A percentile compares a stretch with the other conserved stretches of the same genome.
Conservation (phyloP, 1,284 basidiomycete species). For the Tilletia indica region DNA sequence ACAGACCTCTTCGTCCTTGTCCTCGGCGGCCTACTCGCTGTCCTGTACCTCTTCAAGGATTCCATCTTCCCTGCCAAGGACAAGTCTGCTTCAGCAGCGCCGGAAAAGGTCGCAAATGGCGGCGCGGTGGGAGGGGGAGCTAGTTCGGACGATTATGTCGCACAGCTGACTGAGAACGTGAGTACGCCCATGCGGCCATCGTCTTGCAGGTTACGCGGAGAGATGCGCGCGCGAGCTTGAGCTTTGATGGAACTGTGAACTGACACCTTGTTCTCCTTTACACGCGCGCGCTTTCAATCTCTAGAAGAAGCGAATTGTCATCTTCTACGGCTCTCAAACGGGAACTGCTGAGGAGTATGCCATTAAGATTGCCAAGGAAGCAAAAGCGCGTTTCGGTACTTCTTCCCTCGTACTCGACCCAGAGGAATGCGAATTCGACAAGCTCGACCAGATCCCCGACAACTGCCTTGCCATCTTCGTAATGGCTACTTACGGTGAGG, state of each 20-base stretch:
- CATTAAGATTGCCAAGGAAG: constrained; percentile 53
- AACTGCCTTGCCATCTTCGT: constrained; percentile 87
- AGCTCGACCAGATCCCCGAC: constrained; percentile 83
- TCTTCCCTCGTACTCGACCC: constrained; percentile 53
- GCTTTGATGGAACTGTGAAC: background rate
- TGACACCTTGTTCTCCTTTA: background rate
- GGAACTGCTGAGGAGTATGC: constrained; percentile 56
- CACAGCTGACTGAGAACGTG: constrained; percentile 39
- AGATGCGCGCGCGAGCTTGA: background rate
- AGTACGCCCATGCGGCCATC: background rate
- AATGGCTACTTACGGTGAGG: constrained; percentile 97
- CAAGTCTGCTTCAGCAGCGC: constrained; percentile 26
- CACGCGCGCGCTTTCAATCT: background rate
- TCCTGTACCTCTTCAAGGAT: constrained; percentile 47
- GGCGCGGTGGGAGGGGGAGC: constrained; percentile 21
- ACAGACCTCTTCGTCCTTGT: constrained; percentile 24
- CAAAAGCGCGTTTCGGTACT: constrained; percentile 53
- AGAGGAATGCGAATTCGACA: constrained; percentile 81
- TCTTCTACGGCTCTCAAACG: constrained; percentile 55
- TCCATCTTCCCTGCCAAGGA: constrained; percentile 29
- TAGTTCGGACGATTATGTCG: constrained; percentile 35
- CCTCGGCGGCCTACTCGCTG: constrained; percentile 36
- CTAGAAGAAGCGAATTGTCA: constrained; percentile 52
- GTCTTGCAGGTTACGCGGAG: no score
- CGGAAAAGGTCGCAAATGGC: constrained; percentile 38